Evolutionary conservation across 257 asterid species (phyloP).

Genomic region (Solanum piurae): DNA sequence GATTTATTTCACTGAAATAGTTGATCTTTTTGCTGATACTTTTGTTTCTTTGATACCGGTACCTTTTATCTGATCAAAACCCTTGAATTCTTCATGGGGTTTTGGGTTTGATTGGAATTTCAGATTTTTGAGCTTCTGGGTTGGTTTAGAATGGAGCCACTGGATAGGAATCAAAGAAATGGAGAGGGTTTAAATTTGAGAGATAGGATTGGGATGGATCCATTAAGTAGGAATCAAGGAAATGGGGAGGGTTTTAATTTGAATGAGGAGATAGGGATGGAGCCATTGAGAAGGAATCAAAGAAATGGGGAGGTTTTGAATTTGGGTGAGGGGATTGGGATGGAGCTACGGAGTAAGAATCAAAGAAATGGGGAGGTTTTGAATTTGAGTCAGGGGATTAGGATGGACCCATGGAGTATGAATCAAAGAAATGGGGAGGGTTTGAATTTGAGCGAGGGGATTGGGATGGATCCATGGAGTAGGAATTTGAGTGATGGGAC

Average conservation of each 20-base stretch:
- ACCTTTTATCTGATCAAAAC: neutral
- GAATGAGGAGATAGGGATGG: conserved; percentile 16
- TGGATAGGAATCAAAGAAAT: neutral
- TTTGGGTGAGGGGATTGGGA: neutral
- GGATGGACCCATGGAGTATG: conserved; percentile 20
- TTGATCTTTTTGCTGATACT: neutral
- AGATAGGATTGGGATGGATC: conserved; percentile 14
- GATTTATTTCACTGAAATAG: neutral
- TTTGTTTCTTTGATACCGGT: neutral
- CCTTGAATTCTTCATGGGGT: neutral
- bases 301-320: neutral
- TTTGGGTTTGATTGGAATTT: neutral
- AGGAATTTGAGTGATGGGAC: neutral
- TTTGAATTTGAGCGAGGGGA: neutral
- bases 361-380: neutral
- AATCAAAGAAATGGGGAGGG: neutral
- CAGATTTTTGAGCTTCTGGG: neutral
- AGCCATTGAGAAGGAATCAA: conserved; percentile 4
- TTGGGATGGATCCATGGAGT: conserved; percentile 1
- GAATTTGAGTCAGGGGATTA: neutral
- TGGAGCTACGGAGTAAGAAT: conserved; percentile 1
- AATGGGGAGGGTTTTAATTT: neutral
- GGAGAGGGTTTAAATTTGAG: neutral
- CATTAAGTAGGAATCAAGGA: neutral
- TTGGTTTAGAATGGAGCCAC: conserved; percentile 4